Conservation (phyloP, 192 early-diverging fungal genomes). For the Chytriomyces confervae region DNA sequence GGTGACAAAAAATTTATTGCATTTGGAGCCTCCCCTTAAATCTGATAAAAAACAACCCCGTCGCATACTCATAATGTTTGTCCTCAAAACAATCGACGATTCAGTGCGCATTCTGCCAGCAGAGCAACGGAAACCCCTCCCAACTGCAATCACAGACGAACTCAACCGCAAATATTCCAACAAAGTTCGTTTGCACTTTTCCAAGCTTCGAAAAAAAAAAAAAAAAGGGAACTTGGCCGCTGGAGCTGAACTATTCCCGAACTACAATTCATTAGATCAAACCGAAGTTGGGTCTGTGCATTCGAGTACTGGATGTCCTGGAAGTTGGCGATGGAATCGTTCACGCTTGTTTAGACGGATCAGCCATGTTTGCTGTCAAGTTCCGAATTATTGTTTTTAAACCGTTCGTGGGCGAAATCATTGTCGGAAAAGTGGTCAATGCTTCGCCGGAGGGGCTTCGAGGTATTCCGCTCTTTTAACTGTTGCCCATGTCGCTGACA, state of each 20-base stretch:
- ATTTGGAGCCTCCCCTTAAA: no score
- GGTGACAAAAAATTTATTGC: no score
- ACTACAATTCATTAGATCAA: conserved; percentile 57
- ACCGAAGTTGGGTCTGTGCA: conserved; percentile 90
- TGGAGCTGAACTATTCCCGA: neutral
- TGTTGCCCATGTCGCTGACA: neutral
- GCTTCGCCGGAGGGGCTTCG: conserved; percentile 70
- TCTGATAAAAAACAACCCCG: no score
- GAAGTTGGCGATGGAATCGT: conserved; percentile 86
- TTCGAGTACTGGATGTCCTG: conserved; percentile 80
- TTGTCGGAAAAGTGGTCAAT: conserved; percentile 79
- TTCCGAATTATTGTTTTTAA: conserved; percentile 91
- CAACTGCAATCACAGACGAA: conserved; percentile 82
- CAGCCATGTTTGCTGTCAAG: conserved; percentile 73
- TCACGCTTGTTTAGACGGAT: conserved; percentile 80
- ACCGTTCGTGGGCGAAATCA: conserved; percentile 87
- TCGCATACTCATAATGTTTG: conserved; percentile 70
- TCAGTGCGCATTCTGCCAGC: conserved; percentile 82
- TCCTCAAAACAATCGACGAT: conserved; percentile 81
- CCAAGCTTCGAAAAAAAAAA: neutral
- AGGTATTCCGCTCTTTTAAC: conserved; percentile 54
- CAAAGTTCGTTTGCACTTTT: conserved; percentile 62
- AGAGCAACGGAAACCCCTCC: conserved; percentile 77
- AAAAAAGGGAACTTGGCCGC: neutral
- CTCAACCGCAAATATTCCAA: conserved; percentile 94